These are phyloP conservation scores for Kodamaea fukazawae DNA, from an alignment of 805 yeast genomes.

Conservation along the genomic window DNA sequence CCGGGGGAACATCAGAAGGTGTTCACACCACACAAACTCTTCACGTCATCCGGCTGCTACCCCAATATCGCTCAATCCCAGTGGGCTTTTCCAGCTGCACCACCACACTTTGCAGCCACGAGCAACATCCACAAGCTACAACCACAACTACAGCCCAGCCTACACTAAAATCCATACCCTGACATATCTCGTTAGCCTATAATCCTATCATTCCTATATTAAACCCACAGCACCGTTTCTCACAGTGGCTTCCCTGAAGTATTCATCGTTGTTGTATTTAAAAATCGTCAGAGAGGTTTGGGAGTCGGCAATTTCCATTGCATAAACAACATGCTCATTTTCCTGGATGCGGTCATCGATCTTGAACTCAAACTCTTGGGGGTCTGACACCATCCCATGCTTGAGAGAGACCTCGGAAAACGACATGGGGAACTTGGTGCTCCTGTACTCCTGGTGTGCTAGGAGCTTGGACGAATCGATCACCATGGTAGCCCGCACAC, in stretches of 20 bases:
- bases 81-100: too few species aligned
- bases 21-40: too few species aligned
- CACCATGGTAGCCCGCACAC: conserved; percentile 2
- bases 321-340: not conserved
- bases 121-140: too few species aligned
- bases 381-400: conserved; percentile 2
- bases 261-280: conserved; percentile 3
- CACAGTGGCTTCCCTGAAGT: not conserved
- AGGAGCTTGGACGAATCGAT: conserved; percentile 2
- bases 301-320: conserved; percentile 2
- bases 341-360: not conserved
- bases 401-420: conserved; percentile 1
- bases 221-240: not conserved
- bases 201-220: too few species aligned
- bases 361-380: conserved; percentile 2
- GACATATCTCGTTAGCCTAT: too few species aligned
- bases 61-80: too few species aligned
- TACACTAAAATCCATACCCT: too few species aligned
- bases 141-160: too few species aligned
- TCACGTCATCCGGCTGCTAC: too few species aligned
- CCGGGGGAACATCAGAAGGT: too few species aligned
- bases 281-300: not conserved
- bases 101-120: too few species aligned
- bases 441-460: conserved; percentile 5
- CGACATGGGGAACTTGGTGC: conserved; percentile 6